Evolutionary conservation across 768 basidiomycete species (phyloP), one percentile per base, ranked within the genome.

Genomic region (Mycena haematopus): DNA sequence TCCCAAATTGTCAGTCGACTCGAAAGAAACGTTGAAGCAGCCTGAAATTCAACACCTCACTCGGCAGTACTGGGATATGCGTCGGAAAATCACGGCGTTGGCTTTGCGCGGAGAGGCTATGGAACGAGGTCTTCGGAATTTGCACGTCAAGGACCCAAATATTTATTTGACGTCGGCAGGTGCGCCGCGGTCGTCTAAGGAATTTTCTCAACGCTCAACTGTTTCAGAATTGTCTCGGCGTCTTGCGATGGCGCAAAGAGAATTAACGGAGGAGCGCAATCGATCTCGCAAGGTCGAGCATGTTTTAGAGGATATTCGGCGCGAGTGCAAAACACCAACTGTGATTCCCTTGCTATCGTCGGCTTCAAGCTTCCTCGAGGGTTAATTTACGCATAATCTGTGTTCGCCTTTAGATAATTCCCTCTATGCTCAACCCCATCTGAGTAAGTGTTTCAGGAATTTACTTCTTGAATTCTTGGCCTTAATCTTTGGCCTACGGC

Each of bases 51-150:
- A 63, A 35, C 33, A 40, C 2, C 22, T 47, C 21, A 58, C 62
- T 38, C 56, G 62, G n/a, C 33, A 58, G 46, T 63, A 58, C 38
- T 63, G 62, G 62, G 62, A 63, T 33, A 25, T 22, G 22, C 62
- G 62, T 40, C 62, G 62, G 10, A 46, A 58, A 24, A 53, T 58
- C 15, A 31, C 52, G 17, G 4, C 56, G 10, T 19, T 29, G 11
- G 51, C 46, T 33, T 21, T 46, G 21, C 56, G 62, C 15, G 56
- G 56, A 33, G 33, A 38, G 4, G 46, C 35, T 2, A 57, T 63
- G 11, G 62, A 63, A 42, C 31, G 49, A 15, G 40, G 46, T 19
- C 52, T 63, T 8, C 62, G 56, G 31, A 13, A 36, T 17, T 36
- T 63, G 27, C 25, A 53, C 15, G 45, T 53, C 44, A 46, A 44